These are phyloP conservation scores for Paxillus ammoniavirescens DNA, from an alignment of 768 basidiomycete species.

Conservation along the genomic window DNA sequence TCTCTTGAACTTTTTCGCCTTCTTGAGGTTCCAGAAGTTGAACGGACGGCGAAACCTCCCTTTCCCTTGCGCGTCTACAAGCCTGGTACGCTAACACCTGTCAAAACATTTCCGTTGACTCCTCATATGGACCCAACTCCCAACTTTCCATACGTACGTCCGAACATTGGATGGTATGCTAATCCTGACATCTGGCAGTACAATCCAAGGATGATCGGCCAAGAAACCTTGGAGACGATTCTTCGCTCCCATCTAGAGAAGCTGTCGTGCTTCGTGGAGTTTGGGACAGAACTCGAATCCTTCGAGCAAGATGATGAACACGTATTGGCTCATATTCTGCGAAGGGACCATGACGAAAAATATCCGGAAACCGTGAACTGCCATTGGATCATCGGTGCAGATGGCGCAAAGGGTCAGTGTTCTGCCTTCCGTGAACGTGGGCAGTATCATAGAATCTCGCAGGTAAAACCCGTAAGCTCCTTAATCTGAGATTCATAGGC, in stretches of 20 bases:
- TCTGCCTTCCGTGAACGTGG: not conserved
- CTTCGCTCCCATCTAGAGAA: constrained; percentile 30
- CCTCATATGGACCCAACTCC: constrained; percentile 7
- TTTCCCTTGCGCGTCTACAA: constrained; percentile 34
- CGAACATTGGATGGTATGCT: no score
- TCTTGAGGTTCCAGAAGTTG: constrained; percentile 38
- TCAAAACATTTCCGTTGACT: not conserved
- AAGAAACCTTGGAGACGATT: constrained; percentile 29
- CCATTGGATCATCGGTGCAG: constrained; percentile 36
- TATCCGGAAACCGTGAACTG: constrained; percentile 3
- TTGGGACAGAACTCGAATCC: constrained; percentile 31
- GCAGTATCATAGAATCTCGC: not conserved
- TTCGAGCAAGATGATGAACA: constrained; percentile 34
- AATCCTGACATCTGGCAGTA: not conserved
- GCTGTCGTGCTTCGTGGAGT: constrained; percentile 30
- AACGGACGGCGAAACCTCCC: constrained; percentile 26
- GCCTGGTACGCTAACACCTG: not conserved
- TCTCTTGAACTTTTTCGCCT: constrained; percentile 40
- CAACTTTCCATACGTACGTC: constrained; percentile 3
- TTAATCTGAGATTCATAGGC: constrained; percentile 37
- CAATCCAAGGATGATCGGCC: constrained; percentile 10
- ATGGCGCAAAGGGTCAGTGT: constrained; percentile 34
- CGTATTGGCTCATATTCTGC: constrained; percentile 27
- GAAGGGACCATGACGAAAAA: constrained; percentile 19
- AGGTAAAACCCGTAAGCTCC: constrained; percentile 34